A percentile compares a stretch with the other conserved stretches of the same genome.
Evolutionary conservation across 805 yeast genomes (phyloP).

Genomic region (Priceomyces carsonii): DNA sequence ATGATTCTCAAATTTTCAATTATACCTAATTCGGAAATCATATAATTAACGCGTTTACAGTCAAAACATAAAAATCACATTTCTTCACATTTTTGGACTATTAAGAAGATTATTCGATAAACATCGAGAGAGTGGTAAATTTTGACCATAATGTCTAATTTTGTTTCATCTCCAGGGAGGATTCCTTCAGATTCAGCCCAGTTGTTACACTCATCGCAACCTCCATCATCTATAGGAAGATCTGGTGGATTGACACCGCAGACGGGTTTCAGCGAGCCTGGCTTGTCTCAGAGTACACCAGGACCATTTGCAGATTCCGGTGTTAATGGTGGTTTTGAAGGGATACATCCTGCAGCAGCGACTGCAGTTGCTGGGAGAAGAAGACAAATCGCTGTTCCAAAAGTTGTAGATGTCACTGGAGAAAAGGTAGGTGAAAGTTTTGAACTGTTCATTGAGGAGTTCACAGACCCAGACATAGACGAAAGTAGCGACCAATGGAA

Average conservation of each 20-base stretch:
- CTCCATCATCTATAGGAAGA: constrained; percentile 43
- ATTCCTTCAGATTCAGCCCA: constrained; percentile 47
- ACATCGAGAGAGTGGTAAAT: neutral
- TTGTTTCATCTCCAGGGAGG: constrained; percentile 45
- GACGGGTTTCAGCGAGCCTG: constrained; percentile 26
- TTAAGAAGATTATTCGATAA: too few relatives aligned
- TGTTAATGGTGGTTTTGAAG: neutral
- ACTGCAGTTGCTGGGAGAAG: constrained; percentile 43
- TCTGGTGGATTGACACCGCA: constrained; percentile 32
- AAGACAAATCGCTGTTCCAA: constrained; percentile 70
- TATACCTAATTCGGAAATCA: constrained; percentile 1
- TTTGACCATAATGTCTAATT: constrained; percentile 32
- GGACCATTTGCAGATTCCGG: constrained; percentile 6
- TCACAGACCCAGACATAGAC: constrained; percentile 36
- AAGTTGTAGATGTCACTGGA: constrained; percentile 87
- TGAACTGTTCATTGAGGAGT: constrained; percentile 78
- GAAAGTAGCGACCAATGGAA: constrained; percentile 38
- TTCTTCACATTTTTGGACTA: too few relatives aligned
- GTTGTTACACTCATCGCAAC: constrained; percentile 40
- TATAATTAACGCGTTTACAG: neutral
- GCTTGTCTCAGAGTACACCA: constrained; percentile 14
- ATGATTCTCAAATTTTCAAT: constrained; percentile 1
- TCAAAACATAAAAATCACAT: neutral
- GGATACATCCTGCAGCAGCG: constrained; percentile 12
- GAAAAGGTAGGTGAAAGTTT: constrained; percentile 92